These are phyloP conservation scores for Ceratonia siliqua DNA, from an alignment of 306 rosid genomes.

Conservation along the genomic window DNA sequence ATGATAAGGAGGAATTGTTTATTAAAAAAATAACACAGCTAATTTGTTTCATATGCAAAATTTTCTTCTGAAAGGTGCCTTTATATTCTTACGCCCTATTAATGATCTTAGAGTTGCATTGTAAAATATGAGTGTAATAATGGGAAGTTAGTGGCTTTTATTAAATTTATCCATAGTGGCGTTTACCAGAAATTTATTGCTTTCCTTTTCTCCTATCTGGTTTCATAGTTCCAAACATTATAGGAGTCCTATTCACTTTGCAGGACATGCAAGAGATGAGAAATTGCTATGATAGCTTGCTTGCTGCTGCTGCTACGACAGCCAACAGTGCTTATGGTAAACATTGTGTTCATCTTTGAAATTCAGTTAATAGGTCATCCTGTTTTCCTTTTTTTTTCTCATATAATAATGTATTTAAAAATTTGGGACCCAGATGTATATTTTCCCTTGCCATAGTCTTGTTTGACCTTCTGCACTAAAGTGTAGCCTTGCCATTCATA, in stretches of 20 bases:
- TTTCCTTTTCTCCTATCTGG: background rate
- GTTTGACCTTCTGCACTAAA: slow-evolving; percentile 4
- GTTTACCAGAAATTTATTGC: background rate
- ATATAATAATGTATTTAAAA: background rate
- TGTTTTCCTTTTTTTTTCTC: background rate
- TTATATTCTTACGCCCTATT: background rate
- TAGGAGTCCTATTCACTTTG: slow-evolving; percentile 7
- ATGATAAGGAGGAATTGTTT: background rate
- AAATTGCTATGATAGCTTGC: slow-evolving; percentile 80
- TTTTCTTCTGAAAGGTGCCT: background rate
- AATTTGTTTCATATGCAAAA: slow-evolving; percentile 10
- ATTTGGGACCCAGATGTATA: background rate
- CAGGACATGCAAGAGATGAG: slow-evolving; percentile 89
- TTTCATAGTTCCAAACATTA: slow-evolving; percentile 1
- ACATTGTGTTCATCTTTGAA: background rate
- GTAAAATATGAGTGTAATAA: background rate
- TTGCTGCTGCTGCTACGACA: slow-evolving; percentile 89
- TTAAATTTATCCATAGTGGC: background rate
- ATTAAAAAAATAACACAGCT: background rate
- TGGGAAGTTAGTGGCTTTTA: background rate
- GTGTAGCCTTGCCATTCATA: slow-evolving; percentile 16
- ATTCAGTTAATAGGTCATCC: background rate
- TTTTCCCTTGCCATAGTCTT: slow-evolving; percentile 1
- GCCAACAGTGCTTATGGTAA: slow-evolving; percentile 83
- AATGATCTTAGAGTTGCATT: background rate